Percentiles rank a stretch among this genome's conserved stretches.
phyloP scores from a whole-genome alignment of 192 early-diverging fungal genomes.

The Backusella liffmaniae region DNA sequence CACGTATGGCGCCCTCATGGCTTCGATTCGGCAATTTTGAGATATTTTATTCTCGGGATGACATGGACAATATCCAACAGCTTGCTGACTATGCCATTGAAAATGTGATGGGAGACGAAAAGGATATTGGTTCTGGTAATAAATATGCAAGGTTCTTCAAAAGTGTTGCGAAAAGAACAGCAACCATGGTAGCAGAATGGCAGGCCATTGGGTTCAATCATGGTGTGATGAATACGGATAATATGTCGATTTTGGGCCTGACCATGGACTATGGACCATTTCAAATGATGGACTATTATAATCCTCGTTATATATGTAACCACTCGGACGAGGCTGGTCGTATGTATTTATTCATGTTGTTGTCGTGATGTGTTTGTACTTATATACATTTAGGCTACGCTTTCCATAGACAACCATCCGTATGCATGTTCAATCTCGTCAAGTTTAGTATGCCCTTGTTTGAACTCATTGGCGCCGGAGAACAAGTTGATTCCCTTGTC shows the following conservation, averaged over 20 bases:
- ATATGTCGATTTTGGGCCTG: constrained; percentile 29
- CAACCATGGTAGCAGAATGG: constrained; percentile 76
- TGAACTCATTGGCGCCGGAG: constrained; percentile 61
- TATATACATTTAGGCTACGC: constrained; percentile 23
- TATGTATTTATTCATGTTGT: constrained; percentile 37
- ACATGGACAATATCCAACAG: constrained; percentile 47
- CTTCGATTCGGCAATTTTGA: constrained; percentile 90
- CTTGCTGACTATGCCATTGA: constrained; percentile 75
- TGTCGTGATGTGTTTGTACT: background rate
- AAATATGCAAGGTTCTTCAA: constrained; percentile 60
- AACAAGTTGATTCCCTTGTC: constrained; percentile 42
- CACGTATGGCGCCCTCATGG: constrained; percentile 76
- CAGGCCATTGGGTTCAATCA: constrained; percentile 79
- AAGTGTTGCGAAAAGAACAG: constrained; percentile 60
- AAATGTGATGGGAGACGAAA: constrained; percentile 51
- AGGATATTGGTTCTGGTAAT: constrained; percentile 32
- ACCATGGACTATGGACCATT: constrained; percentile 91
- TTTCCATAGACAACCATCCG: constrained; percentile 76
- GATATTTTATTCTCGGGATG: constrained; percentile 67
- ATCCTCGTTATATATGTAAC: constrained; percentile 79
- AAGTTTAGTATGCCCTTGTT: constrained; percentile 66
- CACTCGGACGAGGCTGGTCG: constrained; percentile 74
- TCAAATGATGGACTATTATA: constrained; percentile 81
- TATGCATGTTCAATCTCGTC: constrained; percentile 80
- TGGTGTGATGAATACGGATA: constrained; percentile 83